Conservation (phyloP, 2,329 filamentous ascomycete genomes). For the Remersonia thermophila region DNA sequence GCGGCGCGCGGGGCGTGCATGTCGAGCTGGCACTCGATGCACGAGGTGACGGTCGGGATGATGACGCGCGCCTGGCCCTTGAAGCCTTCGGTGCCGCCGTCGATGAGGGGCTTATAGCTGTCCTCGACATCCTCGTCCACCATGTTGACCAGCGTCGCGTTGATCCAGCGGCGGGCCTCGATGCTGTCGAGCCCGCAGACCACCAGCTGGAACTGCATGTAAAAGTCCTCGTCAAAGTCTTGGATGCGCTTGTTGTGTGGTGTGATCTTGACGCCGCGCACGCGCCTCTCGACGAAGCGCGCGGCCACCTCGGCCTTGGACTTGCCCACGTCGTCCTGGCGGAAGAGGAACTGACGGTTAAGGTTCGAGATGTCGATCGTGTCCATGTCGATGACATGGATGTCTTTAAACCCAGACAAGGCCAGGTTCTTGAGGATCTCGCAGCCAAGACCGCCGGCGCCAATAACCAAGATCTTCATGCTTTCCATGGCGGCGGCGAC, state of each 20-base stretch:
- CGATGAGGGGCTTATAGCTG: constrained; percentile 82
- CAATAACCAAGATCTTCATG: constrained; percentile 68
- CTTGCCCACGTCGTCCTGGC: constrained; percentile 80
- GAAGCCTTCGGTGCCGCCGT: constrained; percentile 95
- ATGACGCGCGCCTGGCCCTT: constrained; percentile 94
- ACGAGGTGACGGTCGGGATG: constrained; percentile 82
- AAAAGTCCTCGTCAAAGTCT: constrained; percentile 91
- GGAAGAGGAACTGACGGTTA: constrained; percentile 95
- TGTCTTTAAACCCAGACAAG: constrained; percentile 88
- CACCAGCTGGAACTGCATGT: constrained; percentile 90
- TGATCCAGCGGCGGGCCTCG: constrained; percentile 97
- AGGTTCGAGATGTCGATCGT: constrained; percentile 98
- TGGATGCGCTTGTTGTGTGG: constrained; percentile 92
- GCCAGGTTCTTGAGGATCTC: constrained; percentile 95
- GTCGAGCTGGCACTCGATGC: constrained; percentile 95
- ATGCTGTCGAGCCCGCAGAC: constrained; percentile 95
- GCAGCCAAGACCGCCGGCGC: constrained; percentile 86
- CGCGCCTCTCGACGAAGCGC: constrained; percentile 76
- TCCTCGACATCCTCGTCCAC: constrained; percentile 75
- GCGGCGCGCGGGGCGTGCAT: constrained; percentile 98
- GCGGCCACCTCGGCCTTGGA: constrained; percentile 90
- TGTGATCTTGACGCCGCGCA: constrained; percentile 84
- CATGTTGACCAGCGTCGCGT: constrained; percentile 81
- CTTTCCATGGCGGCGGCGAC: constrained; percentile 46
- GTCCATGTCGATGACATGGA: constrained; percentile 99